These are phyloP conservation scores for Emericellopsis cladophorae DNA, from an alignment of 2,329 filamentous ascomycete species.

Conservation along the genomic window DNA sequence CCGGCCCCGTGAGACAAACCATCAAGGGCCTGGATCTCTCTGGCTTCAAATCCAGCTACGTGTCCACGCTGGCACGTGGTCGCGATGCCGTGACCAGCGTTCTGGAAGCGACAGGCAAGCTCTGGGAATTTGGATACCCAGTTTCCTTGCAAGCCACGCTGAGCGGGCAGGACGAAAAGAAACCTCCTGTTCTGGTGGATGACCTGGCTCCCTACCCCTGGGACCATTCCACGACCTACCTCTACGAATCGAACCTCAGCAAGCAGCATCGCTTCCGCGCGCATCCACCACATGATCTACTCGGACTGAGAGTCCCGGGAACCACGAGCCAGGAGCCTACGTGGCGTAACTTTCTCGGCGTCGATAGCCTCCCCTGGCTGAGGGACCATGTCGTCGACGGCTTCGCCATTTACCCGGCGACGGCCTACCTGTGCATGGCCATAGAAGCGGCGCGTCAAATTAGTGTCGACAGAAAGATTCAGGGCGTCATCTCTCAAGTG, in stretches of 20 bases:
- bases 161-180: too few species aligned
- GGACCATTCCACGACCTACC: slow-evolving; percentile 20
- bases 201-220: slow-evolving; percentile 23
- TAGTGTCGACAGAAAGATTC: not conserved
- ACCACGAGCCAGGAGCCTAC: slow-evolving; percentile 23
- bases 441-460: slow-evolving; percentile 13
- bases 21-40: slow-evolving; percentile 5
- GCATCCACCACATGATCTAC: slow-evolving; percentile 27
- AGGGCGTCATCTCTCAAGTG: slow-evolving; percentile 1
- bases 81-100: not conserved
- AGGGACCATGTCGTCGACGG: slow-evolving; percentile 20
- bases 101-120: too few species aligned
- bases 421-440: slow-evolving; percentile 9
- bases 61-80: slow-evolving; percentile 10
- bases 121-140: too few species aligned
- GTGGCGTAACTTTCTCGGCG: slow-evolving; percentile 11
- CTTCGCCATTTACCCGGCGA: slow-evolving; percentile 16
- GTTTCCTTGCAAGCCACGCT: too few species aligned
- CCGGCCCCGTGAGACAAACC: slow-evolving; percentile 5
- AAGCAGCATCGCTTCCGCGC: slow-evolving; percentile 14
- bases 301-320: slow-evolving; percentile 27
- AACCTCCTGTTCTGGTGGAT: slow-evolving; percentile 5
- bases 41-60: not conserved
- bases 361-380: slow-evolving; percentile 19
- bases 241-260: slow-evolving; percentile 16